Percentiles rank a stretch among this genome's conserved stretches.
These are phyloP conservation scores for Orychophragmus violaceus DNA, from an alignment of 345 rosid species.

Conservation along the genomic window DNA sequence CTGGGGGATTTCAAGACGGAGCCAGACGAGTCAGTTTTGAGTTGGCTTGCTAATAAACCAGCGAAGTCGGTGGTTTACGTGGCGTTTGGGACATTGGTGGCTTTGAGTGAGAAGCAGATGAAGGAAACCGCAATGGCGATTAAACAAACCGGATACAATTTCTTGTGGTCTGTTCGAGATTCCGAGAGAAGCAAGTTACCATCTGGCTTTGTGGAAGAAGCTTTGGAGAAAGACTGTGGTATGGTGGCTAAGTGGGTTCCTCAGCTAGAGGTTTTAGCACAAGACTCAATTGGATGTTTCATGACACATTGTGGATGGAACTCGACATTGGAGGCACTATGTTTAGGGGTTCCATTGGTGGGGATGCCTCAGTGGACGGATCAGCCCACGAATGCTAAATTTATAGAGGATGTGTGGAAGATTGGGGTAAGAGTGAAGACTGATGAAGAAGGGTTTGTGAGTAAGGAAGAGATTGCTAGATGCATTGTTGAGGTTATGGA, in stretches of 20 bases:
- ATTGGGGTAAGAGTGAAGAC: constrained; percentile 40
- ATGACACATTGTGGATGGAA: constrained; percentile 69
- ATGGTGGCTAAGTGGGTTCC: constrained; percentile 47
- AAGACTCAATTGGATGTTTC: constrained; percentile 50
- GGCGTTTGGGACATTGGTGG: constrained; percentile 52
- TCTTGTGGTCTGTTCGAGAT: constrained; percentile 61
- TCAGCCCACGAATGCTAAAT: constrained; percentile 53
- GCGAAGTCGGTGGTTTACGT: constrained; percentile 42
- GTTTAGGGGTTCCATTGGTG: constrained; percentile 54
- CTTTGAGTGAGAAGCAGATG: constrained; percentile 47
- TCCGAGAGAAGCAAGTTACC: constrained; percentile 46
- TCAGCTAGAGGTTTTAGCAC: constrained; percentile 51
- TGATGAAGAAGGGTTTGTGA: constrained; percentile 26
- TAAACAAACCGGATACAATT: constrained; percentile 29
- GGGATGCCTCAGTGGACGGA: constrained; percentile 59
- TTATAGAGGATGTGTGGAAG: constrained; percentile 52
- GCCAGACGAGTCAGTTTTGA: constrained; percentile 24
- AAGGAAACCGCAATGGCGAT: constrained; percentile 42
- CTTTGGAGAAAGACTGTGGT: constrained; percentile 30
- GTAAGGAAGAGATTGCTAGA: constrained; percentile 33
- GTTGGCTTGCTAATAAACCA: constrained; percentile 45
- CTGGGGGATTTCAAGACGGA: constrained; percentile 40
- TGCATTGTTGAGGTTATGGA: constrained; percentile 47
- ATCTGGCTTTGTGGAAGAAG: constrained; percentile 26
- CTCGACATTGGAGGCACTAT: constrained; percentile 56